Conservation (phyloP, 2,329 filamentous ascomycete genomes). For the Exophiala mesophila region DNA sequence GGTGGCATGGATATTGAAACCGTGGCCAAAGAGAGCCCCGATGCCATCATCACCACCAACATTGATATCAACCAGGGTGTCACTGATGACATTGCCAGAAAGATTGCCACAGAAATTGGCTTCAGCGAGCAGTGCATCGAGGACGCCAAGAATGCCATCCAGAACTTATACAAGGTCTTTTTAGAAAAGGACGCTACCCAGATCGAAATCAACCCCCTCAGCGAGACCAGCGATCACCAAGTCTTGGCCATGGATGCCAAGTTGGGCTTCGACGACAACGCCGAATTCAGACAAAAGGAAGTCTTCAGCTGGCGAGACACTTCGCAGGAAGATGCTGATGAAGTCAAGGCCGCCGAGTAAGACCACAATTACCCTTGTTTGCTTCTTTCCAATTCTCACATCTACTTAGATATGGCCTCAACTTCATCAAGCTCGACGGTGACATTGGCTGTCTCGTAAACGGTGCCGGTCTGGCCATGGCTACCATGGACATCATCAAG, state of each 20-base stretch:
- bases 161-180: slow-evolving; percentile 99
- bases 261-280: slow-evolving; percentile 98
- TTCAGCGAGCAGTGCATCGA: slow-evolving; percentile 98
- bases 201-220: slow-evolving; percentile 99
- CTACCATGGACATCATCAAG: slow-evolving; percentile 99
- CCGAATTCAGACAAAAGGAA: slow-evolving; percentile 96
- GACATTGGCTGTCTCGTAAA: slow-evolving; percentile 96
- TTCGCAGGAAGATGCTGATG: slow-evolving; percentile 92
- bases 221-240: slow-evolving; percentile 96
- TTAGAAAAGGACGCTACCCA: slow-evolving; percentile 97
- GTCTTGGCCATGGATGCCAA: slow-evolving; percentile 99
- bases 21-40: slow-evolving; percentile 95
- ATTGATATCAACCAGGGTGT: slow-evolving; percentile 93
- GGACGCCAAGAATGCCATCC: slow-evolving; percentile 90
- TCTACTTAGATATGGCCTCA: slow-evolving; percentile 71
- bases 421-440: slow-evolving; percentile 99
- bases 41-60: slow-evolving; percentile 89
- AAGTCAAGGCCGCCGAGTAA: slow-evolving; percentile 91
- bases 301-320: slow-evolving; percentile 90
- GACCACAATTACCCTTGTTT: slow-evolving; percentile 19
- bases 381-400: slow-evolving; percentile 1
- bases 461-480: slow-evolving; percentile 98
- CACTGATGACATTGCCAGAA: slow-evolving; percentile 87
- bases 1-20: slow-evolving; percentile 99
- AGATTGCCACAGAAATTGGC: slow-evolving; percentile 85